Evolutionary conservation across 352 stramenopile genomes (phyloP), one percentile per base, ranked within the genome.

Genomic region (Phytophthora hibernalis): DNA sequence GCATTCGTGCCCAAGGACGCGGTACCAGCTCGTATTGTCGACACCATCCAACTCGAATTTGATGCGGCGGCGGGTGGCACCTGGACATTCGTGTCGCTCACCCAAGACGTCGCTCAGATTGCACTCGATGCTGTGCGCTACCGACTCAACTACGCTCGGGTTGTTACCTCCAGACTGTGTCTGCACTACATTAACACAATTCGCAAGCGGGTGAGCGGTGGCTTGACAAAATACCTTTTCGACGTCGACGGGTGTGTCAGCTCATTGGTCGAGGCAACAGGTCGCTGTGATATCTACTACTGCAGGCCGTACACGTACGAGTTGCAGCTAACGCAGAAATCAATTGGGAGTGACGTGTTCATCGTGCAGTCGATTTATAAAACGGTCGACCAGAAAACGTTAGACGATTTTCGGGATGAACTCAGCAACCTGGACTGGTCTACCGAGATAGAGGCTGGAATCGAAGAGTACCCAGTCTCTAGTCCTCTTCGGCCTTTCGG

Each of bases 231-330:
- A 47, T 85, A 68, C 37, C 54, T 85, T 12, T 62, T 74, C 54
- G 79, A 62, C 0, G 74, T 81, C 20, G 74, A 85, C 30, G 77
- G 77, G 30, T 85, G 77, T 20, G 57, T 65, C 42, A 56, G 52
- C 26, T 48, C 49, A 5, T 53, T 73, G 18, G 59, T 83, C 6
- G 62, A 54, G 21, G 21, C 48, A 28, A 70, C 69, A 26, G 77
- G 77, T n/a, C 68, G 70, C 13, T 85, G 77, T 37, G 68, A 85
- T 54, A 70, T 83, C 51, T 81, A 83, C 55, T 68, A 72, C 47
- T 85, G 74, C 40, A 65, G 57, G 10, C 70, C 79, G 24, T 80
- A 79, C 47, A 79, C 68, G 47, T 85, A 78, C 65, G 77, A 85
- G 54, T 16, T 85, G 33, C 68, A 81, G 44, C 24, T 85, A 38